Conservation (phyloP, 768 basidiomycete genomes). For the Mycena crocata region DNA sequence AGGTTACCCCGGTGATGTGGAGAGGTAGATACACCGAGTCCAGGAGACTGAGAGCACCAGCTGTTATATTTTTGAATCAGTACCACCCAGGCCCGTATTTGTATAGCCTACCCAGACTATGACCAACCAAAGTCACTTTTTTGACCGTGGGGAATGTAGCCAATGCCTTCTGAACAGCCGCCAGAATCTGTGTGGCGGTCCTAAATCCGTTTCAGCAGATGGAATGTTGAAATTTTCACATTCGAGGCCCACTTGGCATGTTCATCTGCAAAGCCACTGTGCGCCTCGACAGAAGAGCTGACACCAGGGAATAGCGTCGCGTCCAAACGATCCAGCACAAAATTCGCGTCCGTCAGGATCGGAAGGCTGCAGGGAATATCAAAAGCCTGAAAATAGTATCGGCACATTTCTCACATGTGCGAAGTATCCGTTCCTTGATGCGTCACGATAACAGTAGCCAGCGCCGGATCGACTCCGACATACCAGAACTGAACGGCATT, state of each 20-base stretch:
- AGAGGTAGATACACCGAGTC: slow-evolving; percentile 64
- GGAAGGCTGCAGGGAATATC: slow-evolving; percentile 43
- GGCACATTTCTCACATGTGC: slow-evolving; percentile 45
- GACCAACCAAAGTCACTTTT: slow-evolving; percentile 56
- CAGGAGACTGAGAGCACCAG: slow-evolving; percentile 55
- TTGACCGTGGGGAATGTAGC: slow-evolving; percentile 44
- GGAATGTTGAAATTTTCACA: too few relatives aligned
- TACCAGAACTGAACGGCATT: slow-evolving; percentile 56
- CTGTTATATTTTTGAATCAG: slow-evolving; percentile 28
- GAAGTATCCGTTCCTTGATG: slow-evolving; percentile 50
- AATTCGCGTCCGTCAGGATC: slow-evolving; percentile 51
- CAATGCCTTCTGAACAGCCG: slow-evolving; percentile 53
- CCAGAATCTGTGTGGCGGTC: slow-evolving; percentile 52
- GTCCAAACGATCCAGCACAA: slow-evolving; percentile 46
- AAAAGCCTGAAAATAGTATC: neutral
- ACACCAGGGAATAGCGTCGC: slow-evolving; percentile 58
- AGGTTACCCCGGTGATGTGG: slow-evolving; percentile 55
- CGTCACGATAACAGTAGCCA: slow-evolving; percentile 50
- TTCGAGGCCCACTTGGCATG: slow-evolving; percentile 51
- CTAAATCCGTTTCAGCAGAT: slow-evolving; percentile 34
- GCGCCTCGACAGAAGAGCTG: slow-evolving; percentile 50
- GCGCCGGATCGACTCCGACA: slow-evolving; percentile 54
- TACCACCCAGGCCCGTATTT: neutral
- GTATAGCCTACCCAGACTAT: slow-evolving; percentile 47
- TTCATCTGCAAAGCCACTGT: slow-evolving; percentile 55